These are phyloP conservation scores for Alloteropsis semialata DNA, from an alignment of 176 grass and related monocot species.

Conservation along the genomic window DNA sequence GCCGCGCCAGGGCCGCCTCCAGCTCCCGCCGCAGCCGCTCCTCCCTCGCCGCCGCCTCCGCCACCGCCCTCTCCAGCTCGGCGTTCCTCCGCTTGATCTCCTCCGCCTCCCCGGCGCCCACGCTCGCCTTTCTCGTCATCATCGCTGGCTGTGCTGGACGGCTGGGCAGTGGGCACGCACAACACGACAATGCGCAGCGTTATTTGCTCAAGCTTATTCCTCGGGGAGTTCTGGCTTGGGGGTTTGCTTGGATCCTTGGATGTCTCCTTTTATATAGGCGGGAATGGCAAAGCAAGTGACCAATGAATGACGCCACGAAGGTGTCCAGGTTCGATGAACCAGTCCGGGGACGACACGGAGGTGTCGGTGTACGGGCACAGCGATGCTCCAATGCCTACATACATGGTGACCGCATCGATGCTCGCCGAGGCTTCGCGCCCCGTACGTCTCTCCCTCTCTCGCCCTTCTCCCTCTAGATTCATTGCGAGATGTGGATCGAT, in stretches of 20 bases:
- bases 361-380: slow-evolving; percentile 11
- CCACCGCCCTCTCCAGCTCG: slow-evolving; percentile 59
- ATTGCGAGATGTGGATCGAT: neutral
- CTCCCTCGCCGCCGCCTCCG: slow-evolving; percentile 52
- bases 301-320: neutral
- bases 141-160: neutral
- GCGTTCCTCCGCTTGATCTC: slow-evolving; percentile 51
- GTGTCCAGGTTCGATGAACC: slow-evolving; percentile 52
- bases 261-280: slow-evolving; percentile 26
- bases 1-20: slow-evolving; percentile 49
- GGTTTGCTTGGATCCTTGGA: neutral
- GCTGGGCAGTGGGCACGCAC: neutral
- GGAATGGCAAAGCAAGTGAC: neutral
- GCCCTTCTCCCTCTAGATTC: neutral
- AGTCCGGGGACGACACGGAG: neutral
- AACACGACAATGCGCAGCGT: neutral
- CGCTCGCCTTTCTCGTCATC: neutral
- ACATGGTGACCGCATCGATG: slow-evolving; percentile 22
- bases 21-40: slow-evolving; percentile 54
- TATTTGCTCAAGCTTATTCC: neutral
- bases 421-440: neutral
- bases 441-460: neutral
- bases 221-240: neutral
- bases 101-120: slow-evolving; percentile 36
- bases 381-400: neutral